A percentile compares a stretch with the other conserved stretches of the same genome.
These are phyloP conservation scores for Dentipellis fragilis DNA, from an alignment of 768 basidiomycete genomes.

Conservation along the genomic window DNA sequence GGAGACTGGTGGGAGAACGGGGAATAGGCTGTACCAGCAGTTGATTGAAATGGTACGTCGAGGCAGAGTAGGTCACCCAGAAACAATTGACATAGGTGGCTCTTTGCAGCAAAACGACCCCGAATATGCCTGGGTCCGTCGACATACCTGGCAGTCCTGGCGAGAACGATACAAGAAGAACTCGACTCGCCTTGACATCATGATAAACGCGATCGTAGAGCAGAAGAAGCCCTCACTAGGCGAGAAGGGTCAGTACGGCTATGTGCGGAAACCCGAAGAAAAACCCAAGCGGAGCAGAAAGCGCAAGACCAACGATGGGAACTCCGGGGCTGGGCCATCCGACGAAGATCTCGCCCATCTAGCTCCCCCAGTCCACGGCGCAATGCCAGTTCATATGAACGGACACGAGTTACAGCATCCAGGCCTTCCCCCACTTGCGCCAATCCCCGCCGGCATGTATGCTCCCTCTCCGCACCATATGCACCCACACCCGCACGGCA, in stretches of 20 bases:
- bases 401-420: constrained; percentile 8
- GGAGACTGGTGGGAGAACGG: constrained; percentile 72
- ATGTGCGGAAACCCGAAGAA: constrained; percentile 66
- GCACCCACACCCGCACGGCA: constrained; percentile 2
- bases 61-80: not conserved
- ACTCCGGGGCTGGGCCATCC: constrained; percentile 1
- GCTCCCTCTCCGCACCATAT: constrained; percentile 5
- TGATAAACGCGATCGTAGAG: constrained; percentile 58
- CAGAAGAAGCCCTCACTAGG: constrained; percentile 59
- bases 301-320: constrained; percentile 9
- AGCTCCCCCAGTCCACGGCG: constrained; percentile 7
- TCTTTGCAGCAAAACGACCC: constrained; percentile 46
- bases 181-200: constrained; percentile 48
- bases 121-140: constrained; percentile 68
- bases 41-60: constrained; percentile 55
- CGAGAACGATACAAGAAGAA: constrained; percentile 86
- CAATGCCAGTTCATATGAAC: constrained; percentile 5
- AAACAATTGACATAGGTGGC: not conserved
- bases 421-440: not conserved
- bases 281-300: constrained; percentile 37
- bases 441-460: constrained; percentile 10
- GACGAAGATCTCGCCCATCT: constrained; percentile 12
- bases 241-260: constrained; percentile 77
- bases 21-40: constrained; percentile 77
- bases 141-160: constrained; percentile 89